These are phyloP conservation scores for Solanum sejunctum DNA, from an alignment of 257 asterid species.

Conservation along the genomic window DNA sequence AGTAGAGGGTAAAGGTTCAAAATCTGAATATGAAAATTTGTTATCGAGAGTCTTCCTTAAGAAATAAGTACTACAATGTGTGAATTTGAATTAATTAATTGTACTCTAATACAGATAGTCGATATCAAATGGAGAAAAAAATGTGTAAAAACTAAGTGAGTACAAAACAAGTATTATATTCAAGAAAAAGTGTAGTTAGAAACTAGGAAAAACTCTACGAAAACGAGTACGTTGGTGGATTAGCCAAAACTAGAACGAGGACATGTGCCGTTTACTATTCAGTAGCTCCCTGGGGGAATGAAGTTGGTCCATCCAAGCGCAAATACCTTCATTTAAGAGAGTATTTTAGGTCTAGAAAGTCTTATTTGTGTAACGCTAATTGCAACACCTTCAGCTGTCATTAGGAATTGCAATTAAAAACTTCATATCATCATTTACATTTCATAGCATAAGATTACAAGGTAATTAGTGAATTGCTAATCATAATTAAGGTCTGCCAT, in stretches of 20 bases:
- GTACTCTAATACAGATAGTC: background rate
- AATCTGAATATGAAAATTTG: too few relatives aligned
- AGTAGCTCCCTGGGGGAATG: too few relatives aligned
- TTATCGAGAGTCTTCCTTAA: rapidly evolving
- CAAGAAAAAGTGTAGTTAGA: background rate
- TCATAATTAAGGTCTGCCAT: background rate
- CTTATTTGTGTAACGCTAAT: background rate
- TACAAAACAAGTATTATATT: background rate
- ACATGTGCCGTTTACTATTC: too few relatives aligned
- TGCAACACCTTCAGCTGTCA: background rate
- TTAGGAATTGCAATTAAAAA: background rate
- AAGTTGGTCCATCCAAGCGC: too few relatives aligned
- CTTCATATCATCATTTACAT: background rate
- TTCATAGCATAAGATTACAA: background rate
- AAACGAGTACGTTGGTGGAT: too few relatives aligned
- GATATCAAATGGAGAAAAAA: background rate
- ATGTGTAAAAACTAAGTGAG: background rate
- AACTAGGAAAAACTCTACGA: background rate
- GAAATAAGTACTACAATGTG: background rate
- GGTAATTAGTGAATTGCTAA: background rate
- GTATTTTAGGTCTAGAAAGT: too few relatives aligned
- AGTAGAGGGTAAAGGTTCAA: too few relatives aligned
- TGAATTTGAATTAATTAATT: background rate
- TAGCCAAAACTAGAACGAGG: too few relatives aligned
- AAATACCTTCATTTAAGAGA: too few relatives aligned